Conservation (phyloP, 108 stramenopile genomes). For the Parietichytrium sp. region DNA sequence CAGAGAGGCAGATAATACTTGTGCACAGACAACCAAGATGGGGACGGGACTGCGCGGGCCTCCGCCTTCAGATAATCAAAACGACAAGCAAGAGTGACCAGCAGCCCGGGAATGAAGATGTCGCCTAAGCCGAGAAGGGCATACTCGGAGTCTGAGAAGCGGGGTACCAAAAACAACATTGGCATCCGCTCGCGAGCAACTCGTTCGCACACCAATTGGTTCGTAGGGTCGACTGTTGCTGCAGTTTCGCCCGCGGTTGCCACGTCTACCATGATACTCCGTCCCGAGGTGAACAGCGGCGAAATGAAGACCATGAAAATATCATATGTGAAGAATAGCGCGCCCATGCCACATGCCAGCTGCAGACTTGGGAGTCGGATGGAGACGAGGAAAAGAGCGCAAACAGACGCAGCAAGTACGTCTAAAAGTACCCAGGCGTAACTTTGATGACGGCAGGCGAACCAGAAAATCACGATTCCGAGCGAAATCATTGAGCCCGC, state of each 20-base stretch:
- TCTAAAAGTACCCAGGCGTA: neutral
- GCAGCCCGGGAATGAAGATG: slow-evolving; percentile 39
- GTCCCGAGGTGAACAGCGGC: neutral
- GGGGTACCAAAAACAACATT: slow-evolving; percentile 35
- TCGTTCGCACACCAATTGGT: neutral
- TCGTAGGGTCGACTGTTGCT: neutral
- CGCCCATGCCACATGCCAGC: neutral
- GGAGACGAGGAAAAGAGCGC: neutral
- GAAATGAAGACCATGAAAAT: slow-evolving; percentile 48
- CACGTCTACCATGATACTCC: slow-evolving; percentile 41
- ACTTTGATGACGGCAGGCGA: neutral
- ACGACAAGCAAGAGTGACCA: neutral
- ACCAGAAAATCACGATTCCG: neutral
- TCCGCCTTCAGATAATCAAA: neutral
- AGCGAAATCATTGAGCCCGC: neutral
- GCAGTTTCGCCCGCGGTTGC: slow-evolving; percentile 36
- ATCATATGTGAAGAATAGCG: slow-evolving; percentile 35
- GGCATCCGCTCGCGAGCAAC: slow-evolving; percentile 32
- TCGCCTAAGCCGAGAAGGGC: slow-evolving; percentile 43
- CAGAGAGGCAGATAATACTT: neutral
- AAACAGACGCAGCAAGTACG: slow-evolving; percentile 4
- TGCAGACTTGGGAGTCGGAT: neutral
- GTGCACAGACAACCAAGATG: neutral
- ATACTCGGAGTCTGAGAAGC: neutral
- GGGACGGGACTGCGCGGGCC: neutral